Evolutionary conservation across 768 basidiomycete species (phyloP), one percentile per base, ranked within the genome.

Genomic region (Leucosporidium yakuticum): DNA sequence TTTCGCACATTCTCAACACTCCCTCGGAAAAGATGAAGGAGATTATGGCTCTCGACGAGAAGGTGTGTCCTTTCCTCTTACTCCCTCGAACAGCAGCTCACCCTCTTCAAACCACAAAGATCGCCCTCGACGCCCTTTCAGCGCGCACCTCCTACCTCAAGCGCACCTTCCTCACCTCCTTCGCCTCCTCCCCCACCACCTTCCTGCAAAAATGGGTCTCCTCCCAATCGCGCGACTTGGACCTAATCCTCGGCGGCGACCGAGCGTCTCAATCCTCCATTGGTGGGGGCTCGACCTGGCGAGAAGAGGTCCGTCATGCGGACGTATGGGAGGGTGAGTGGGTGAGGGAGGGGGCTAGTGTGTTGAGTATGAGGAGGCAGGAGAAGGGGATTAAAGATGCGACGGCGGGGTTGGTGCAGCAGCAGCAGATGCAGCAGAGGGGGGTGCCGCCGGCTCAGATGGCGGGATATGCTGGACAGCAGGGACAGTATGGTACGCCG

Each of bases 11-110:
- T 3, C 53, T 62, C 31, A n/a, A 54, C 53, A 4, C 27, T 11
- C 57, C 49, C 19, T 11, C n/a, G 27, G 39, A 21, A 14, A 31
- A 9, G 6, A 25, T 48, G 3, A n/a, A 36, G 23, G 61, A 69
- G 31, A 50, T 67, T 27, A 25, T 50, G 0, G 48, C 34, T 0
- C 56, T 73, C n/a, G 64, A 69, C 58, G 63, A 67, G 27, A 63
- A 63, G 56, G 55, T 73, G 31, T 56, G 48, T 32, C 29, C 65
- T 1, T 12, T 50, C 27, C 47, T 57, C 34, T 23, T 56, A 12
- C 49, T 65, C 50, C 4, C 31, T 0, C 31, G 32, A 7, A 0
- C 31, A 4, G 4, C n/a, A 19, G 17, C 47, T 49, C 32, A 50
- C 49, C n/a, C 51, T 53, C 51, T 2, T 4, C 21, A 15, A 4